A percentile compares a stretch with the other conserved stretches of the same genome.
These are phyloP conservation scores for Nemania sp. DNA, from an alignment of 2,329 filamentous ascomycete species.

Conservation along the genomic window DNA sequence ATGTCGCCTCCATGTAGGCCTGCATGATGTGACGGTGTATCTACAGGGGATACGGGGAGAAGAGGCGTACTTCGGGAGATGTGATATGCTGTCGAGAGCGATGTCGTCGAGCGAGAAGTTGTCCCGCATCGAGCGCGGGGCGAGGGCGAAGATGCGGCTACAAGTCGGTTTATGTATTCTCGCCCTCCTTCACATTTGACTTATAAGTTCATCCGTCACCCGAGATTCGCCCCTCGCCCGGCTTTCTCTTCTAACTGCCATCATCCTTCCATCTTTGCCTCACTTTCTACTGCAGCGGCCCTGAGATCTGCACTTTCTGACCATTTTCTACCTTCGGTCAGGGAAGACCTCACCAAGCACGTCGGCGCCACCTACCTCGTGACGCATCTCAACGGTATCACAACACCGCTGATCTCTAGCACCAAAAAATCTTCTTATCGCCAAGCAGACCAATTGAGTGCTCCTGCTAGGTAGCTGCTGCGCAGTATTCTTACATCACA, in stretches of 20 bases:
- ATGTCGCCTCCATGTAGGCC: neutral
- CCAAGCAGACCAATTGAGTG: neutral
- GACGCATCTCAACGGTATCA: conserved; percentile 7
- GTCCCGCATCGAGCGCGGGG: conserved; percentile 4
- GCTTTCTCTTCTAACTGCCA: conserved; percentile 3
- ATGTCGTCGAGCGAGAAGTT: conserved; percentile 2
- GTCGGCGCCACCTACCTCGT: conserved; percentile 7
- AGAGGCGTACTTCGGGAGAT: neutral
- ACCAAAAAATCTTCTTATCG: neutral
- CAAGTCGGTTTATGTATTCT: neutral
- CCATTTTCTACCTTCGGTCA: neutral
- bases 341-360: conserved; percentile 2
- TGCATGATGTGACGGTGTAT: conserved; percentile 13
- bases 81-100: neutral
- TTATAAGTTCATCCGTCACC: conserved; percentile 22
- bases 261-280: conserved; percentile 11
- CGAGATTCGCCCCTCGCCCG: conserved; percentile 9
- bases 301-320: conserved; percentile 8
- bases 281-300: neutral
- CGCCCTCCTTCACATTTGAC: neutral
- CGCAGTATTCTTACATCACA: neutral
- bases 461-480: neutral
- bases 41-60: conserved; percentile 13
- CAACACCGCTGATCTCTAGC: conserved; percentile 14
- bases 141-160: neutral